Evolutionary conservation across 345 rosid species (phyloP).

Genomic region (Arabidopsis arenosa): DNA sequence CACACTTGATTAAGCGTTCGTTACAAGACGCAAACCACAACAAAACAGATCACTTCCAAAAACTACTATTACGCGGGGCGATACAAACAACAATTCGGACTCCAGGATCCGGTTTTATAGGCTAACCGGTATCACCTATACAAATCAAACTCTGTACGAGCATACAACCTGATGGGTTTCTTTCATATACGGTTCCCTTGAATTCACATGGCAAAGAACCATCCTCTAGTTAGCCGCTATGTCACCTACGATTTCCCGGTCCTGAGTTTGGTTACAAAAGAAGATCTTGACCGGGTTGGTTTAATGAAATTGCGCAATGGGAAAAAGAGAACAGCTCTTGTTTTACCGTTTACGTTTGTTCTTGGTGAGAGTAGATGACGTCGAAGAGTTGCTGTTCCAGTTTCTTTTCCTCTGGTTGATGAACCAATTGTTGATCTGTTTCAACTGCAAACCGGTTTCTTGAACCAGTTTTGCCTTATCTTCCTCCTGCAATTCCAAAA

Average conservation of each 20-base stretch:
- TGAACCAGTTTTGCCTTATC: constrained; percentile 80
- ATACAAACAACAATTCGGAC: constrained; percentile 8
- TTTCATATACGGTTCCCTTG: constrained; percentile 4
- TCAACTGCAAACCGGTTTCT: constrained; percentile 82
- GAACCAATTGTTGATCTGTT: constrained; percentile 92
- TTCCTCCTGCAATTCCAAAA: constrained; percentile 63
- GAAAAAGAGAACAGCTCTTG: constrained; percentile 8
- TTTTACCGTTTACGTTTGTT: constrained; percentile 82
- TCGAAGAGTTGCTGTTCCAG: constrained; percentile 76
- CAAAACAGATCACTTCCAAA: not conserved
- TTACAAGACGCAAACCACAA: constrained; percentile 32
- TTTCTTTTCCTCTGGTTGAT: constrained; percentile 93
- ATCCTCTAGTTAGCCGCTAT: constrained; percentile 16
- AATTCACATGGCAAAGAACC: constrained; percentile 25
- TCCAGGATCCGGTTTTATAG: constrained; percentile 22
- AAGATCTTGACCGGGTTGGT: constrained; percentile 14
- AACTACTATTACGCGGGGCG: constrained; percentile 2
- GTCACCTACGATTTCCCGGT: constrained; percentile 36
- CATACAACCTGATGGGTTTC: not conserved
- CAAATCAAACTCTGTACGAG: constrained; percentile 10
- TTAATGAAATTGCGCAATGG: not conserved
- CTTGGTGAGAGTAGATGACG: constrained; percentile 61
- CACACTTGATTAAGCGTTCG: constrained; percentile 28
- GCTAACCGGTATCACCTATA: constrained; percentile 18
- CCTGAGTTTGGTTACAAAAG: constrained; percentile 29